Base-by-base conservation (phyloP, 192 early-diverging fungal species). In the Backusella luteola region DNA sequence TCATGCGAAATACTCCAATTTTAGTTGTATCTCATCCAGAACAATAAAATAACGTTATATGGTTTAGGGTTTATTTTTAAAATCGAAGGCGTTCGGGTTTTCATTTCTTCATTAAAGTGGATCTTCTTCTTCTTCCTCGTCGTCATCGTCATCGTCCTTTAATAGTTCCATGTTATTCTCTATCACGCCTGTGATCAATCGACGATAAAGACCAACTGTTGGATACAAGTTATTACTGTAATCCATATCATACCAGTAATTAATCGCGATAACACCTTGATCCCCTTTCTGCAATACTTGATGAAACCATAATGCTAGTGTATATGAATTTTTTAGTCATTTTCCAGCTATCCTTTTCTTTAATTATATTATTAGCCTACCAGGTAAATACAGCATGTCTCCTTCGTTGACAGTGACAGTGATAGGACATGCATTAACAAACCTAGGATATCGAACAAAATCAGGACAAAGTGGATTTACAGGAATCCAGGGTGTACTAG, bases 171-270 rank as follows among this genome's bases (percentile, higher is more conserved):
- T 29, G 21, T 69, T 36, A 15, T 34, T 72, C 15, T 73, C 77
- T 9, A 78, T 46, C 23, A 73, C 38, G 15, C 71, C 69, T 39
- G 81, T 69, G 15, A 76, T 68, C 34, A 82, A 26, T 49, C 71
- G 23, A 19, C 81, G 73, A n/a, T 68, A 74, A n/a, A 79, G 73
- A 39, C 56, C 73, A n/a, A 76, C 67, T 9, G 73, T 76, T 7
- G 81, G 77, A 39, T 68, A 82, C 23, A 82, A 41, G 1, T 53
- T 67, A 35, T 46, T 78, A 26, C 42, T 53, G 21, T 79, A 85
- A 17, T 84, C 83, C 79, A 87, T 85, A 75, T 87, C 86, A 35
- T 87, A 87, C 86, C 86, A 87, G 76, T 85, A 87, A 68, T 87
- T 87, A 15, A 87, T 81, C 1, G 86, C 86, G 79, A 87, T 87